A percentile compares a stretch with the other conserved stretches of the same genome.
phyloP scores from a whole-genome alignment of 495 filamentous ascomycete genomes.

The Neurospora sp. region DNA sequence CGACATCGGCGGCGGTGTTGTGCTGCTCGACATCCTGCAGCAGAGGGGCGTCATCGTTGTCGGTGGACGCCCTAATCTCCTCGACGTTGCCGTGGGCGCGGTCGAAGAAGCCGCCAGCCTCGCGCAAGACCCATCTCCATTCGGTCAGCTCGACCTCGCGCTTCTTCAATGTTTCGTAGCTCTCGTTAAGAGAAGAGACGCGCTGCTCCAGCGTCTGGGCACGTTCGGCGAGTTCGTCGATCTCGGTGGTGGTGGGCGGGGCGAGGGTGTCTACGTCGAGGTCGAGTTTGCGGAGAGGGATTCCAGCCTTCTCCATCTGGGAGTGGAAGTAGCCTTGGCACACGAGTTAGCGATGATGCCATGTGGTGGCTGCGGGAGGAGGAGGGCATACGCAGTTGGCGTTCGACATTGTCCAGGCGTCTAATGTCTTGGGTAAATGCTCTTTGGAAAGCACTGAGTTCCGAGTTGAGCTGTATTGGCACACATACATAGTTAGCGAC shows the following conservation, averaged over 20 bases:
- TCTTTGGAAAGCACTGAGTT: constrained; percentile 87
- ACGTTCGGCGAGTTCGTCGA: constrained; percentile 88
- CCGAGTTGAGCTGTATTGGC: constrained; percentile 65
- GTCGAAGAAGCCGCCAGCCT: constrained; percentile 96
- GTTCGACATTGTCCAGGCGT: constrained; percentile 92
- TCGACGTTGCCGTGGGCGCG: constrained; percentile 91
- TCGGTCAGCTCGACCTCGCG: constrained; percentile 93
- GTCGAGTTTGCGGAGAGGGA: constrained; percentile 72
- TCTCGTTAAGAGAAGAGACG: constrained; percentile 84
- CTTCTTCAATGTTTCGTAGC: constrained; percentile 96
- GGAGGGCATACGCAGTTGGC: constrained; percentile 72
- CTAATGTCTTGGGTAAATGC: constrained; percentile 97
- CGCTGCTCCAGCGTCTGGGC: constrained; percentile 86
- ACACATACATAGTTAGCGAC: constrained; percentile 8
- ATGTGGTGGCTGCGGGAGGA: background rate
- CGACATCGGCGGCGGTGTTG: constrained; percentile 60
- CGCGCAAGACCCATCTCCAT: constrained; percentile 93
- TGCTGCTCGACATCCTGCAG: constrained; percentile 82
- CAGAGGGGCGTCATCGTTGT: constrained; percentile 75
- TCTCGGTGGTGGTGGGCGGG: constrained; percentile 81
- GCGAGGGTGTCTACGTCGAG: constrained; percentile 78
- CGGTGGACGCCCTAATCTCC: constrained; percentile 84
- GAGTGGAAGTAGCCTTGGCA: constrained; percentile 72
- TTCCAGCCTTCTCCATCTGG: constrained; percentile 87
- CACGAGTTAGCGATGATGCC: constrained; percentile 4